Conservation (phyloP, 768 basidiomycete genomes). For the Pleurotus giganteus region DNA sequence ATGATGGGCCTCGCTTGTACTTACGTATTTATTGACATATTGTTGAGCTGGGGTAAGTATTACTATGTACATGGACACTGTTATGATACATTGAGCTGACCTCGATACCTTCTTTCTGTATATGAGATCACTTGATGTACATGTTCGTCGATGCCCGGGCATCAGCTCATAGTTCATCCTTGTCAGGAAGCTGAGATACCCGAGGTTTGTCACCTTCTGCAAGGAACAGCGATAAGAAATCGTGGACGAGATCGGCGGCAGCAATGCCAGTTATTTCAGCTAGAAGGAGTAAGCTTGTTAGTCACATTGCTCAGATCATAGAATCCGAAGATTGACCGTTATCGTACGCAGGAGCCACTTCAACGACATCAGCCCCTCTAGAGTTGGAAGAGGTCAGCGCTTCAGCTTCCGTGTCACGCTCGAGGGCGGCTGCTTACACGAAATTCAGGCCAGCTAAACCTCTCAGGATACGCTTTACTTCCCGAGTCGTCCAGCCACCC, state of each 20-base stretch:
- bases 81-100: not conserved
- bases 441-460: constrained; percentile 60
- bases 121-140: not conserved
- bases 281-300: constrained; percentile 24
- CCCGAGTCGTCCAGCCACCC: constrained; percentile 65
- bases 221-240: constrained; percentile 21
- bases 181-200: constrained; percentile 17
- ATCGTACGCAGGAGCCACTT: constrained; percentile 53
- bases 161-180: constrained; percentile 25
- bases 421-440: constrained; percentile 38
- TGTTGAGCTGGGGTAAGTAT: not conserved
- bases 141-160: no score
- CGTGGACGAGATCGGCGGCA: constrained; percentile 50
- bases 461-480: constrained; percentile 61
- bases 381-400: not conserved
- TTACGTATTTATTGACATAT: not conserved
- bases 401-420: not conserved
- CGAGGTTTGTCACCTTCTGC: constrained; percentile 31
- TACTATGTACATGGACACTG: constrained; percentile 2
- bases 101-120: not conserved
- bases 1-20: constrained; percentile 42
- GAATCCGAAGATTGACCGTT: constrained; percentile 28
- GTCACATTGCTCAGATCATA: not conserved
- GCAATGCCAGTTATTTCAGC: constrained; percentile 65
- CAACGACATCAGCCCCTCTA: constrained; percentile 52